A percentile compares a stretch with the other conserved stretches of the same genome.
These are phyloP conservation scores for Yamadazyma mexicana DNA, from an alignment of 1,139 yeast species.

Conservation along the genomic window DNA sequence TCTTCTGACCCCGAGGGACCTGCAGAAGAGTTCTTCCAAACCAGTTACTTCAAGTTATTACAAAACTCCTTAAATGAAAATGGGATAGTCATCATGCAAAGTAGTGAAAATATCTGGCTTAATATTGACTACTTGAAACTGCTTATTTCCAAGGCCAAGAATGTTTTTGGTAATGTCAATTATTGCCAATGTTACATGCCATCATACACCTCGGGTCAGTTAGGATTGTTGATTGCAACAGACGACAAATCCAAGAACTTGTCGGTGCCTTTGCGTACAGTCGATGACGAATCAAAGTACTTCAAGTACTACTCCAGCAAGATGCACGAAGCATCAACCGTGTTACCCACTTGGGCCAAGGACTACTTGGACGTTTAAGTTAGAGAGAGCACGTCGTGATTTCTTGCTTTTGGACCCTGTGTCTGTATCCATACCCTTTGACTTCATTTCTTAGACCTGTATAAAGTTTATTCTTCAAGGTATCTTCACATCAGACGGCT, in stretches of 20 bases:
- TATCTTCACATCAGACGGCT: no score
- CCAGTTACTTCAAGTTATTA: conserved; percentile 74
- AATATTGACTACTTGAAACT: conserved; percentile 65
- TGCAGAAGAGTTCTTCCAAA: conserved; percentile 89
- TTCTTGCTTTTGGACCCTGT: no score
- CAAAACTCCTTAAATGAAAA: conserved; percentile 64
- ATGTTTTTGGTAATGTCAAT: conserved; percentile 77
- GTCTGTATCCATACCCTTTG: no score
- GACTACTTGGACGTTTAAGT: conserved; percentile 7
- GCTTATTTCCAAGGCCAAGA: conserved; percentile 58
- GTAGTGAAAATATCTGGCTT: conserved; percentile 90
- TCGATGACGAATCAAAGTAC: conserved; percentile 49
- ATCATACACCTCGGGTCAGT: conserved; percentile 93
- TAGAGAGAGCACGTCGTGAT: no score
- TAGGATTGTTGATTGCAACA: conserved; percentile 83
- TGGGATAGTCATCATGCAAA: conserved; percentile 89
- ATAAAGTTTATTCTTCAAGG: no score
- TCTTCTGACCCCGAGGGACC: conserved; percentile 99
- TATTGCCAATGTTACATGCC: conserved; percentile 91
- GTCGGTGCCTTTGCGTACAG: conserved; percentile 52
- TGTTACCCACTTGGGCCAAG: conserved; percentile 86
- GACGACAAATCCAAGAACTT: conserved; percentile 56
- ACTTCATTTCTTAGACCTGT: no score
- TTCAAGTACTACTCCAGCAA: conserved; percentile 72
- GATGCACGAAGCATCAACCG: conserved; percentile 78